Percentiles rank a stretch among this genome's conserved stretches.
phyloP scores from a whole-genome alignment of 2,329 filamentous ascomycete species.

The Phaeomoniella chlamydospora region DNA sequence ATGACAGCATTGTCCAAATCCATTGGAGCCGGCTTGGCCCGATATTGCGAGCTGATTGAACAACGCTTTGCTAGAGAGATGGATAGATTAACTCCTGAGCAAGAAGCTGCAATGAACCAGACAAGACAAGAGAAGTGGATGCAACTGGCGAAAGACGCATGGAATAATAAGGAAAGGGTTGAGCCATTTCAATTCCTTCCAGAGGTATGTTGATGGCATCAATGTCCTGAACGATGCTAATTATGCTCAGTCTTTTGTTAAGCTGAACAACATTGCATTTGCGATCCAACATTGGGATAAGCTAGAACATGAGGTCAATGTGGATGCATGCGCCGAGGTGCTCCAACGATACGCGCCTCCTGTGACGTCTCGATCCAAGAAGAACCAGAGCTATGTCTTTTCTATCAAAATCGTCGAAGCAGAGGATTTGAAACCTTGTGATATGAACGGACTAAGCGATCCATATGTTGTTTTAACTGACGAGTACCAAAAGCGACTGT shows the following conservation, averaged over 20 bases:
- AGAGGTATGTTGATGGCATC: constrained; percentile 47
- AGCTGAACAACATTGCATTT: constrained; percentile 95
- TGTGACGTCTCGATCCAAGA: constrained; percentile 50
- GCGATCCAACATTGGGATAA: constrained; percentile 85
- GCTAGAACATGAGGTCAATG: constrained; percentile 77
- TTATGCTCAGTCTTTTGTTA: constrained; percentile 69
- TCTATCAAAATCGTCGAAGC: constrained; percentile 98
- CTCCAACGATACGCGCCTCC: constrained; percentile 62
- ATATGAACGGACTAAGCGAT: constrained; percentile 85
- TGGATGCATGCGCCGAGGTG: constrained; percentile 75
- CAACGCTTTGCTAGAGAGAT: constrained; percentile 78
- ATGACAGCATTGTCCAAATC: constrained; percentile 87
- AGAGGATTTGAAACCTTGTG: constrained; percentile 95
- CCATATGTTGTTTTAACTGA: constrained; percentile 95
- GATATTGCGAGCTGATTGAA: constrained; percentile 86
- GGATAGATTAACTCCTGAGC: constrained; percentile 79
- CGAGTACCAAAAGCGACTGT: constrained; percentile 91
- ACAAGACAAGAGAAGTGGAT: constrained; percentile 86
- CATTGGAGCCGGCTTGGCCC: constrained; percentile 66
- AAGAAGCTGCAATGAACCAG: constrained; percentile 62
- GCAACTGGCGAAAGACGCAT: constrained; percentile 84
- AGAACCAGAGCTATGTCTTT: constrained; percentile 83
- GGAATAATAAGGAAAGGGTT: constrained; percentile 80
- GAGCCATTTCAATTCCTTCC: constrained; percentile 95
- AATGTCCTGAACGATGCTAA: constrained; percentile 7